Evolutionary conservation across 1,139 yeast genomes (phyloP).

Genomic region (Eremothecium coryli): DNA sequence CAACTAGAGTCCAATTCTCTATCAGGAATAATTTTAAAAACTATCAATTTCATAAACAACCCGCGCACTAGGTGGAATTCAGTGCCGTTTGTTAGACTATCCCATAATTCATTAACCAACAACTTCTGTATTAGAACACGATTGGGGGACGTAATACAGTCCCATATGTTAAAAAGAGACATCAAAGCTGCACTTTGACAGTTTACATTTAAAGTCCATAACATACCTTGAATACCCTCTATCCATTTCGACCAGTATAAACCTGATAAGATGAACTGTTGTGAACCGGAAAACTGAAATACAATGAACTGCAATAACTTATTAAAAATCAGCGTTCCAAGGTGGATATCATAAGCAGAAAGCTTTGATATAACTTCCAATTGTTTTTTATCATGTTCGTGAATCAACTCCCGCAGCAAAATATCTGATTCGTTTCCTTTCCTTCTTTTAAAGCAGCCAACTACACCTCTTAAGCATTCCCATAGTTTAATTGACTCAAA

Average conservation of each 20-base stretch:
- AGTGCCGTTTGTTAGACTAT: conserved; percentile 13
- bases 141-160: conserved; percentile 12
- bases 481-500: conserved; percentile 22
- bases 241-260: conserved; percentile 24
- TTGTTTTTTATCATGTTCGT: conserved; percentile 8
- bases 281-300: conserved; percentile 15
- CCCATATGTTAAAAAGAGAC: conserved; percentile 28
- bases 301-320: conserved; percentile 21
- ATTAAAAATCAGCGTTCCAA: conserved; percentile 26
- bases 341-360: conserved; percentile 25
- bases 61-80: conserved; percentile 19
- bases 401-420: conserved; percentile 1
- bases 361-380: conserved; percentile 17
- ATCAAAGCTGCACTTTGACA: conserved; percentile 22
- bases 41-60: conserved; percentile 19
- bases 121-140: conserved; percentile 10
- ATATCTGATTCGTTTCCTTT: conserved; percentile 4
- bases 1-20: conserved; percentile 3
- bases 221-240: conserved; percentile 18
- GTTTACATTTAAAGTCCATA: conserved; percentile 22
- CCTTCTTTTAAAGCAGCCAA: conserved; percentile 13
- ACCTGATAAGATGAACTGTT: conserved; percentile 11
- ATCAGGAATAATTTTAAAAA: conserved; percentile 16
- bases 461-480: conserved; percentile 20
- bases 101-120: conserved; percentile 15